Evolutionary conservation across 1,284 basidiomycete species (phyloP).

Genomic region (Tilletia walkeri): DNA sequence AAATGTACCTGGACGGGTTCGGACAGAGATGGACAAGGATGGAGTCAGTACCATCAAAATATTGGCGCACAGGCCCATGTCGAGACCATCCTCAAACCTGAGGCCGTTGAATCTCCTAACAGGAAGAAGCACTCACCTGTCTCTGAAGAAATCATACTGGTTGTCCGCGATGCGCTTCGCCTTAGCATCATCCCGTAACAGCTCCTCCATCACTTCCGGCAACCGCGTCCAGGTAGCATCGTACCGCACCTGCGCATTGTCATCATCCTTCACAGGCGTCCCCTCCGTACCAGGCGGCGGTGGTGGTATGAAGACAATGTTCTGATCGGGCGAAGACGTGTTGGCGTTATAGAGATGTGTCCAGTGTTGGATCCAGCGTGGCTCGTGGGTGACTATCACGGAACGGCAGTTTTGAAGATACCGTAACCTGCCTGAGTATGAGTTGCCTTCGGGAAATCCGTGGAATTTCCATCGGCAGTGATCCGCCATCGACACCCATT

Average conservation of each 20-base stretch:
- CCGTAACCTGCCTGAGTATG: constrained; percentile 43
- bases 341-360: constrained; percentile 50
- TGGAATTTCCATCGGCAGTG: constrained; percentile 53
- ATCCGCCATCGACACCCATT: constrained; percentile 40
- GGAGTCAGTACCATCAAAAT: background rate
- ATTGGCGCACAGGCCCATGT: too few relatives aligned
- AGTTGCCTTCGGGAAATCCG: constrained; percentile 50
- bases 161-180: constrained; percentile 47
- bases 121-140: constrained; percentile 25
- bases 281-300: constrained; percentile 22
- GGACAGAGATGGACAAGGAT: background rate
- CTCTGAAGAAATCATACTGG: constrained; percentile 44
- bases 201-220: constrained; percentile 44
- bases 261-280: constrained; percentile 32
- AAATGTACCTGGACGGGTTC: constrained; percentile 10
- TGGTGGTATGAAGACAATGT: constrained; percentile 49
- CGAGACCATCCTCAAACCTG: too few relatives aligned
- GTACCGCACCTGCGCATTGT: constrained; percentile 20
- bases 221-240: constrained; percentile 43
- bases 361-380: constrained; percentile 49
- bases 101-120: too few relatives aligned
- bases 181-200: constrained; percentile 34
- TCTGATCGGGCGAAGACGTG: constrained; percentile 43
- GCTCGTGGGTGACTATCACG: constrained; percentile 49
- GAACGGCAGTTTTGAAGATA: constrained; percentile 49